Percentiles rank a stretch among this genome's conserved stretches.
These are phyloP conservation scores for Ustilago lituana DNA, from an alignment of 1,284 basidiomycete genomes.

Conservation along the genomic window DNA sequence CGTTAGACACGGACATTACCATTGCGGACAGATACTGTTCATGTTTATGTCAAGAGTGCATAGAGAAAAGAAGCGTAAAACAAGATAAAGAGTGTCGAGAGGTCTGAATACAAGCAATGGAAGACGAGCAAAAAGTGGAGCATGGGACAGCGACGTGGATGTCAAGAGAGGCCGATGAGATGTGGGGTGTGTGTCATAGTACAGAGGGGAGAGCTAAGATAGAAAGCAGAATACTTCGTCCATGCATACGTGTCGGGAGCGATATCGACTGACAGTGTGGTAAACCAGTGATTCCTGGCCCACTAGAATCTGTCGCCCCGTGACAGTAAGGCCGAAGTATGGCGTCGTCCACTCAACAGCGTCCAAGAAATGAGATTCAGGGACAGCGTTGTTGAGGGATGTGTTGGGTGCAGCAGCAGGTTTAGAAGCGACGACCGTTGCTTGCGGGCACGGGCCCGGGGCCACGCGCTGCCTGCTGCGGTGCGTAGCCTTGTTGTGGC, in stretches of 20 bases:
- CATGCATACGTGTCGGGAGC: too few relatives aligned
- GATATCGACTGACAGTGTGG: too few relatives aligned
- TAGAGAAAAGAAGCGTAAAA: constrained; percentile 5
- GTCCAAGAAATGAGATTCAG: too few relatives aligned
- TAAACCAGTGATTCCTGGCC: too few relatives aligned
- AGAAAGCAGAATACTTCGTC: too few relatives aligned
- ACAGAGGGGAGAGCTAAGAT: neutral
- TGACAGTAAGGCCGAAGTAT: too few relatives aligned
- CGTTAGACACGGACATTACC: neutral
- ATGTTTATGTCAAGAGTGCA: constrained; percentile 8
- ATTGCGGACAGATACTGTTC: constrained; percentile 32
- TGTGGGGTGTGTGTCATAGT: neutral
- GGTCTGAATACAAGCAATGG: constrained; percentile 13
- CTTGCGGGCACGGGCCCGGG: constrained; percentile 26
- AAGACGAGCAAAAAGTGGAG: constrained; percentile 2
- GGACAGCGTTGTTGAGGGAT: too few relatives aligned
- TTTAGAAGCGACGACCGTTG: constrained; percentile 38
- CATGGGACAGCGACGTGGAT: neutral
- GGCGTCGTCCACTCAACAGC: too few relatives aligned
- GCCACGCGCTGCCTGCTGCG: constrained; percentile 28
- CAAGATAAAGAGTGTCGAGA: neutral
- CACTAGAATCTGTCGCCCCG: too few relatives aligned
- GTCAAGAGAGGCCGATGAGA: neutral
- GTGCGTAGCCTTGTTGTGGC: constrained; percentile 33
- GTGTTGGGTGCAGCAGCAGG: too few relatives aligned